Evolutionary conservation across 2,329 filamentous ascomycete genomes (phyloP), one percentile per base, ranked within the genome.

Genomic region (Rutstroemia sp.): DNA sequence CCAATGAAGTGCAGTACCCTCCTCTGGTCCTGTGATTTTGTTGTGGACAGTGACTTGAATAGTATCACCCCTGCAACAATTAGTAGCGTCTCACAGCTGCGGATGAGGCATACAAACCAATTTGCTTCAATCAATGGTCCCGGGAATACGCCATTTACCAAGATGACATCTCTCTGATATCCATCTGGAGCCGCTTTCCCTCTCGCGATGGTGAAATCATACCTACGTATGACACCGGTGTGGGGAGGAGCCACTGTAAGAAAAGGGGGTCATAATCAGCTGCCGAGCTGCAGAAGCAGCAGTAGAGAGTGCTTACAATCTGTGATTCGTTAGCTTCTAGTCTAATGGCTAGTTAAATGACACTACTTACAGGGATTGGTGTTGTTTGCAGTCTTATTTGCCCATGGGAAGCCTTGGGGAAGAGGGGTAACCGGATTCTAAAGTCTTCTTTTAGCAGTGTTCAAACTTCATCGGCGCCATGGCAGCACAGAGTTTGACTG

Each of bases 31-130:
- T 10, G 73, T 79, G 10, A 90, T 80, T 51, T 82, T 78, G 70
- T 94, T 94, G 70, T 81, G 78, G 56, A 92, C 78, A 30, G 83
- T 83, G 41, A 89, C 81, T 54, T 87, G 73, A 51, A 83, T 76
- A 2, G 57, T 65, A 52, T 73, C 71, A 8, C 69, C 70, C 63
- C 61, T 61, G 25, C 16, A 42, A 17, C 19, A 27, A n/a, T 50
- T 52, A 42, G 38, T 12, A 9, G 3, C n/a, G 2, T n/a, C 19
- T 25, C 25, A 23, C 21, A 44, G 34, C 3, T 4, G 19, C 6
- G 10, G 12, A 4, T 14, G 17, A 47, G 17, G 23, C 38, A 5
- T 10, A 42, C 46, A 5, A 54, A 62, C 64, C 67, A 71, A 51
- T 72, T 71, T 4, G 70, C 70, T 54, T 71, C 67, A 57, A 61